Evolutionary conservation across 2,329 filamentous ascomycete genomes (phyloP).

Genomic region (Trichoderma simmonsii): DNA sequence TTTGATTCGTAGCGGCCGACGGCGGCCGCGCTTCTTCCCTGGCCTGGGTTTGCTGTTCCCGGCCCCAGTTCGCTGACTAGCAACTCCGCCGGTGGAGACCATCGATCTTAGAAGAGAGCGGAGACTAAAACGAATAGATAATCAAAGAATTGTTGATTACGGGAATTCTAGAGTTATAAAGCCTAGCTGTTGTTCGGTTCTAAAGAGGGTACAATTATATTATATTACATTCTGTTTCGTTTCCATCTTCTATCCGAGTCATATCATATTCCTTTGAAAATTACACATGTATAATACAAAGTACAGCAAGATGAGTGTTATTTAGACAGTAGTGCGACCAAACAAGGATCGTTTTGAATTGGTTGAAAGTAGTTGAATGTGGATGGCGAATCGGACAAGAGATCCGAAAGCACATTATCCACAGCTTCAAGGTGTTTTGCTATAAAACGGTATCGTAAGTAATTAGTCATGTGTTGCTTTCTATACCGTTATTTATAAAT

Average conservation of each 20-base stretch:
- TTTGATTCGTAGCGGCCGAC: neutral
- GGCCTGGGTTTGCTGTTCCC: neutral
- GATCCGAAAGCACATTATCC: neutral
- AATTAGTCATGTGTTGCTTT: neutral
- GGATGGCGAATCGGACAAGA: neutral
- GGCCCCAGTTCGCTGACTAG: neutral
- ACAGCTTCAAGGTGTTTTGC: neutral
- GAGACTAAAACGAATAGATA: neutral
- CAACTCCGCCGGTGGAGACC: neutral
- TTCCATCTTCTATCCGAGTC: neutral
- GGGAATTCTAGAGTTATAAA: neutral
- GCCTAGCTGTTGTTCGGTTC: neutral
- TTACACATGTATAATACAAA: neutral
- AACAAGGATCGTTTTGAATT: constrained; percentile 7
- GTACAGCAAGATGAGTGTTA: neutral
- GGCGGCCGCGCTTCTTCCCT: neutral
- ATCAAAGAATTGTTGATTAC: neutral
- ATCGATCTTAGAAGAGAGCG: neutral
- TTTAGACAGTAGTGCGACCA: constrained; percentile 1
- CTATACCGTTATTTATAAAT: neutral
- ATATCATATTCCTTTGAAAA: neutral
- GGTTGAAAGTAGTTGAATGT: neutral
- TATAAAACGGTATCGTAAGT: neutral
- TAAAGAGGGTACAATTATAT: neutral
- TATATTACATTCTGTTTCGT: neutral